Conservation (phyloP, 192 early-diverging fungal species). For the Mycoemilia scoparia region DNA sequence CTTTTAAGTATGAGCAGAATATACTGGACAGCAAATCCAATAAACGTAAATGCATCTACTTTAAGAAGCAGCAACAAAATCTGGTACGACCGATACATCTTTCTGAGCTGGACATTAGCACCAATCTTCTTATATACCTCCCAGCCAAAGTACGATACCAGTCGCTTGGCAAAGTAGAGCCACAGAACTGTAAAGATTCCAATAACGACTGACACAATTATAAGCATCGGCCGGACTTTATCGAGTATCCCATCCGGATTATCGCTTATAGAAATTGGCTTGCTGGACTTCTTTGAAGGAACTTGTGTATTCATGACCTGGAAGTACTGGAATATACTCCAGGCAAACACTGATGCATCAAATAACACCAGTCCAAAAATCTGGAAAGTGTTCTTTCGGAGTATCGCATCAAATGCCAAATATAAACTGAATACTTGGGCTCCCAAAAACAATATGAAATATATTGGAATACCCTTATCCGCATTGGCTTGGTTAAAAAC, state of each 20-base stretch:
- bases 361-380: constrained; percentile 26
- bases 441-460: constrained; percentile 25
- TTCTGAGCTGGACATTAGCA: constrained; percentile 29
- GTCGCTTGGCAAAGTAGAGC: constrained; percentile 19
- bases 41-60: constrained; percentile 29
- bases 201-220: constrained; percentile 15
- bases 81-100: constrained; percentile 33
- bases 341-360: constrained; percentile 25
- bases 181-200: constrained; percentile 14
- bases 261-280: no score
- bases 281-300: constrained; percentile 7
- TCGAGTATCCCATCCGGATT: constrained; percentile 7
- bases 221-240: constrained; percentile 9
- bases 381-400: constrained; percentile 28
- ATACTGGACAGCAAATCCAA: constrained; percentile 32
- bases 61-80: constrained; percentile 28
- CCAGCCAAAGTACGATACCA: constrained; percentile 35
- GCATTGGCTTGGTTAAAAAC: constrained; percentile 25
- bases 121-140: constrained; percentile 35
- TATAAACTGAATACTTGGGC: constrained; percentile 20
- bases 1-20: constrained; percentile 37
- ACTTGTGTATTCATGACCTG: constrained; percentile 19
- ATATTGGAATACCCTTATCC: constrained; percentile 30
- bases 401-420: constrained; percentile 16
- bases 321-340: constrained; percentile 24